Evolutionary conservation across 495 filamentous ascomycete genomes (phyloP).

Genomic region (Terfezia boudieri): DNA sequence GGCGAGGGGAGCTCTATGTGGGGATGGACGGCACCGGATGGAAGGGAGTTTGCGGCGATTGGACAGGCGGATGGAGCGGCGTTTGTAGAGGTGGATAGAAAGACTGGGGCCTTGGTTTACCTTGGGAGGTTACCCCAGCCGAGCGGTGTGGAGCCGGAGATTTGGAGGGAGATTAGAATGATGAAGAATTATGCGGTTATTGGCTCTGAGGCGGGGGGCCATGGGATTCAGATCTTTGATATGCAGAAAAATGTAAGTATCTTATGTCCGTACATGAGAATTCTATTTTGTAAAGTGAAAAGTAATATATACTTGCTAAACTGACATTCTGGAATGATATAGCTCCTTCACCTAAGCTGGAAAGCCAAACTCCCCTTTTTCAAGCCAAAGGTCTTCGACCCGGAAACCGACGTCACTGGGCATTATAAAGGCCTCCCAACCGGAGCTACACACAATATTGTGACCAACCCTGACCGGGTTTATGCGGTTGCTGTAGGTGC

Average conservation of each 20-base stretch:
- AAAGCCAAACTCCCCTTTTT: not conserved
- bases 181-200: constrained; percentile 29
- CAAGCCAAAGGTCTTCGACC: constrained; percentile 21
- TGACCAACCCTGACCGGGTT: constrained; percentile 28
- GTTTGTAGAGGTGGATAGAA: constrained; percentile 29
- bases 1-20: constrained; percentile 21
- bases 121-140: constrained; percentile 33
- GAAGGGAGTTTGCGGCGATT: constrained; percentile 36
- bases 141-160: constrained; percentile 9
- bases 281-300: not conserved
- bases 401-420: constrained; percentile 18
- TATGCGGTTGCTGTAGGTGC: constrained; percentile 32
- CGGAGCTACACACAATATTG: constrained; percentile 31
- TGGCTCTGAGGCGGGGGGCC: constrained; percentile 27
- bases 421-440: constrained; percentile 21
- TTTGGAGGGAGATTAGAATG: constrained; percentile 31
- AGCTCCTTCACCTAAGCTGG: not conserved
- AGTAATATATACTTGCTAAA: not conserved
- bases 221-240: constrained; percentile 33
- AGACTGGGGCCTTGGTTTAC: constrained; percentile 30
- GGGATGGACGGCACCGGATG: constrained; percentile 35
- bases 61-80: constrained; percentile 35
- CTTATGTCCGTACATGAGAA: not conserved
- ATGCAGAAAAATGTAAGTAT: constrained; percentile 14
- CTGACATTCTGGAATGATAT: not conserved